Percentiles rank a stretch among this genome's conserved stretches.
These are phyloP conservation scores for Cytidiella melzeri DNA, from an alignment of 768 basidiomycete species.

Conservation along the genomic window DNA sequence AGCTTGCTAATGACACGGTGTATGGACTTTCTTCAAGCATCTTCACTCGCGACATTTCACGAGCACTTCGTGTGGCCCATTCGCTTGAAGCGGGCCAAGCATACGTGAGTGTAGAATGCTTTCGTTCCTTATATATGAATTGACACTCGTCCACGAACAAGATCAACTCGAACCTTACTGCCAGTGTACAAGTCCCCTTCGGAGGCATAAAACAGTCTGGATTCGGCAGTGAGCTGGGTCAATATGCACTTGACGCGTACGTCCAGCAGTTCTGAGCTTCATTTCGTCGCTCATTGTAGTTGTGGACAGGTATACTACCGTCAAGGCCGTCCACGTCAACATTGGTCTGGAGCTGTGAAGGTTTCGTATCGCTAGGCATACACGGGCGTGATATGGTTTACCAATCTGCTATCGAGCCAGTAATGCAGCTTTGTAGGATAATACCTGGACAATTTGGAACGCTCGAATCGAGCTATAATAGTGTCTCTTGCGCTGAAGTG, in stretches of 20 bases:
- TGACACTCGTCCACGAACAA: neutral
- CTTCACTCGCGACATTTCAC: conserved; percentile 38
- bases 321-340: conserved; percentile 69
- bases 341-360: neutral
- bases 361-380: neutral
- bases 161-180: conserved; percentile 3
- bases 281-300: neutral
- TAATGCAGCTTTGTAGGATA: too few relatives aligned
- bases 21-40: conserved; percentile 46
- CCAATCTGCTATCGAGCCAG: too few relatives aligned
- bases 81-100: conserved; percentile 38
- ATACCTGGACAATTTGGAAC: too few relatives aligned
- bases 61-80: conserved; percentile 35
- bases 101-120: conserved; percentile 21
- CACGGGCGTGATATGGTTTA: too few relatives aligned
- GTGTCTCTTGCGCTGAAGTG: too few relatives aligned
- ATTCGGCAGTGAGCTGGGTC: conserved; percentile 5
- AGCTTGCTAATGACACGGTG: conserved; percentile 39
- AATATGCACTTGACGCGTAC: conserved; percentile 8
- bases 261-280: neutral
- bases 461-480: too few relatives aligned
- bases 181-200: conserved; percentile 3
- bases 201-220: conserved; percentile 9
- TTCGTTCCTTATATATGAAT: too few relatives aligned
- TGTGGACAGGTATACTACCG: conserved; percentile 48